These are phyloP conservation scores for Ammopiptanthus mongolicus DNA, from an alignment of 306 rosid species.

Conservation along the genomic window DNA sequence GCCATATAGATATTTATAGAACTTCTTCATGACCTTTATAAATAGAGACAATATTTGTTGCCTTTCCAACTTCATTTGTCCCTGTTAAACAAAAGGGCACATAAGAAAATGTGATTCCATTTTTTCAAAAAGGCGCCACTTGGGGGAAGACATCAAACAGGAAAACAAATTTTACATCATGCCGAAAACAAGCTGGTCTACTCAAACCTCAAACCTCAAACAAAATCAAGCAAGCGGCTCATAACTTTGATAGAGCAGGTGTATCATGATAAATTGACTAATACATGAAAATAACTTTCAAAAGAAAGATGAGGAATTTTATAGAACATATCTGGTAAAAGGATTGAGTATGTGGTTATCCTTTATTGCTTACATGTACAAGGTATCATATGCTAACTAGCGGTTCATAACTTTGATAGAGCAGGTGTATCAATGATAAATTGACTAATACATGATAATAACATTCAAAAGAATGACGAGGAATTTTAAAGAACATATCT, in stretches of 20 bases:
- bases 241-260: not conserved
- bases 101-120: constrained; percentile 14
- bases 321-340: not conserved
- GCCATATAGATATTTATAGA: constrained; percentile 52
- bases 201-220: constrained; percentile 9
- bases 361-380: not conserved
- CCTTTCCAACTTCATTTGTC: constrained; percentile 66
- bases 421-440: not conserved
- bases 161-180: not conserved
- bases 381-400: too few species aligned
- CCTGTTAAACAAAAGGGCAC: constrained; percentile 37
- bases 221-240: not conserved
- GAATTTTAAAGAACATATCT: not conserved
- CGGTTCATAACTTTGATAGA: not conserved
- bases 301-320: not conserved
- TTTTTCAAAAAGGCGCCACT: not conserved
- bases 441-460: not conserved
- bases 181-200: not conserved
- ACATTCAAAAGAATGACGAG: not conserved
- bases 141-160: not conserved
- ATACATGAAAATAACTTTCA: not conserved
- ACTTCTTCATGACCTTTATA: constrained; percentile 77
- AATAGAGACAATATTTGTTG: constrained; percentile 76
- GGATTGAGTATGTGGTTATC: not conserved
- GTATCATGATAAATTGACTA: not conserved